Evolutionary conservation across 179 eudicot species (phyloP).

Genomic region (Sideroxylon spinosum): DNA sequence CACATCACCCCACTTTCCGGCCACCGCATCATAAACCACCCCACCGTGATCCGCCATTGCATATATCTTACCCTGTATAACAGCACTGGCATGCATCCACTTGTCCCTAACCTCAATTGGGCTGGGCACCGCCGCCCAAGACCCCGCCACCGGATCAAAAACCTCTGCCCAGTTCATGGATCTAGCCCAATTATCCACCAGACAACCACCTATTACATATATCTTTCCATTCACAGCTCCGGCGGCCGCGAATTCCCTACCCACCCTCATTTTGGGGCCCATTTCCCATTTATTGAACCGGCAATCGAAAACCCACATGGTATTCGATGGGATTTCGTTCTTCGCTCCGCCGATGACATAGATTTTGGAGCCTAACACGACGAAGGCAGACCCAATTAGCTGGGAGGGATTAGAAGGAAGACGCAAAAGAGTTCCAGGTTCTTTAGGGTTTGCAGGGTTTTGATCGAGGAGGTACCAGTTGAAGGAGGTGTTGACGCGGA

Average conservation of each 20-base stretch:
- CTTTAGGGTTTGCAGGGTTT: constrained; percentile 13
- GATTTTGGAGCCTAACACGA: constrained; percentile 41
- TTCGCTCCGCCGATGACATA: constrained; percentile 78
- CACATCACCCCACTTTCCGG: constrained; percentile 64
- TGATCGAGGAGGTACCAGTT: constrained; percentile 49
- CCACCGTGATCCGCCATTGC: constrained; percentile 96
- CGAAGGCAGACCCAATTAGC: constrained; percentile 53
- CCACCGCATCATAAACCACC: constrained; percentile 50
- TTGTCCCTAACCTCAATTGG: constrained; percentile 60
- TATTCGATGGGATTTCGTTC: constrained; percentile 37
- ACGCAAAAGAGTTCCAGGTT: constrained; percentile 22
- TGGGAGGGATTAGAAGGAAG: constrained; percentile 45
- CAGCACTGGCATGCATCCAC: constrained; percentile 92
- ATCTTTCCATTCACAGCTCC: constrained; percentile 65
- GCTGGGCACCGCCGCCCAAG: constrained; percentile 55
- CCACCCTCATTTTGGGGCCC: constrained; percentile 72
- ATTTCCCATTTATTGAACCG: constrained; percentile 52
- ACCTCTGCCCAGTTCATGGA: constrained; percentile 79
- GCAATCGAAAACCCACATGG: constrained; percentile 67
- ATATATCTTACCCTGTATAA: constrained; percentile 56
- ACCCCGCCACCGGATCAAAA: constrained; percentile 51
- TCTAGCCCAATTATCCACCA: constrained; percentile 65
- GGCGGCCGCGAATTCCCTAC: constrained; percentile 80
- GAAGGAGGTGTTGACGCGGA: constrained; percentile 57
- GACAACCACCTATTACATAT: constrained; percentile 85